A percentile compares a stretch with the other conserved stretches of the same genome.
phyloP scores from a whole-genome alignment of 2,329 filamentous ascomycete species.

The Fusarium tricinctum region DNA sequence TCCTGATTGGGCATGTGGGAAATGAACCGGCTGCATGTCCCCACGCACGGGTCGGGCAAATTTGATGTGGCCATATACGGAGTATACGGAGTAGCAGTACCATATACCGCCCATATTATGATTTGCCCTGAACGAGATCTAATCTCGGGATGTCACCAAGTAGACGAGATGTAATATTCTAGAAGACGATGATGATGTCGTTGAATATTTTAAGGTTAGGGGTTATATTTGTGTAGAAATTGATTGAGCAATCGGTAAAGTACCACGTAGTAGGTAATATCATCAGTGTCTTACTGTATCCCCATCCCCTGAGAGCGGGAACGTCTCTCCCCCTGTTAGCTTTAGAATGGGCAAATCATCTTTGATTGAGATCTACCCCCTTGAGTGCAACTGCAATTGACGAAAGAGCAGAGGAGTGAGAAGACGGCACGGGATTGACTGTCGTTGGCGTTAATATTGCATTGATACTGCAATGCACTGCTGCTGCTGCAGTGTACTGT shows the following conservation, averaged over 20 bases:
- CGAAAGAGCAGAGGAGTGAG: not conserved
- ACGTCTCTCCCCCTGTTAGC: slow-evolving; percentile 11
- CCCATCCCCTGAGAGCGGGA: slow-evolving; percentile 29
- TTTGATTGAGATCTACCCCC: slow-evolving; percentile 44
- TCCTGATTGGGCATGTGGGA: slow-evolving; percentile 38
- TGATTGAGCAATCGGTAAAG: not conserved
- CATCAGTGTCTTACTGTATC: not conserved
- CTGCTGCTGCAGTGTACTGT: not conserved
- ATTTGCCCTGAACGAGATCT: slow-evolving; percentile 12
- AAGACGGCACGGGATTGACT: slow-evolving; percentile 1
- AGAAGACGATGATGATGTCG: slow-evolving; percentile 13
- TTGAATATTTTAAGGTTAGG: not conserved
- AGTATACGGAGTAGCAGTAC: not conserved
- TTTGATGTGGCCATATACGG: slow-evolving; percentile 27
- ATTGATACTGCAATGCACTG: not conserved
- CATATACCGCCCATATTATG: slow-evolving; percentile 16
- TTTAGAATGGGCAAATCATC: slow-evolving; percentile 11
- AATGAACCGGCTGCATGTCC: slow-evolving; percentile 37
- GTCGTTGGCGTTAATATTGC: too few species aligned
- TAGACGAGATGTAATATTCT: slow-evolving; percentile 22
- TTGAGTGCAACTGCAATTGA: slow-evolving; percentile 17
- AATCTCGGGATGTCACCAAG: slow-evolving; percentile 36
- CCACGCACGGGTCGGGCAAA: slow-evolving; percentile 17
- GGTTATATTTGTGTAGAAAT: too few species aligned
- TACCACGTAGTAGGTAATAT: not conserved